Percentiles rank a stretch among this genome's conserved stretches.
Evolutionary conservation across 495 filamentous ascomycete genomes (phyloP).

Genomic region (Pseudomonodictys pantanalensis): DNA sequence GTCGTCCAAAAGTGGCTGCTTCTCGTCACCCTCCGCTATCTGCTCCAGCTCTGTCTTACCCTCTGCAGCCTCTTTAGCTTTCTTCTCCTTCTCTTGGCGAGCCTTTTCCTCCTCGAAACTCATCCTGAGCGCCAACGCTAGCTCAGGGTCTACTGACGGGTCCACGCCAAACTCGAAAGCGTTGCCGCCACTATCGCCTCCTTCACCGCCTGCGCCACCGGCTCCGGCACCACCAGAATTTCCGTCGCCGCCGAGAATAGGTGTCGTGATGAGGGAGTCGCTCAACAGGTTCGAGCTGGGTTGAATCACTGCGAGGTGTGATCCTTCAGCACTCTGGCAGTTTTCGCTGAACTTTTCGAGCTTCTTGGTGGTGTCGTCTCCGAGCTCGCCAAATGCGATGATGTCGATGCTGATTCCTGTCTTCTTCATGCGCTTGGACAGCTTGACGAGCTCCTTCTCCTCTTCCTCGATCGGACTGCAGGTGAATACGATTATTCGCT

Average conservation of each 20-base stretch:
- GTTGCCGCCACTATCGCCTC: constrained; percentile 53
- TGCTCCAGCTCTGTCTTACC: constrained; percentile 66
- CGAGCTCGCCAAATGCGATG: constrained; percentile 87
- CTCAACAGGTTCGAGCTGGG: constrained; percentile 88
- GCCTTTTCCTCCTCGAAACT: constrained; percentile 98
- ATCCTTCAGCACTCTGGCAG: constrained; percentile 85
- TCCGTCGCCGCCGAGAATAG: constrained; percentile 80
- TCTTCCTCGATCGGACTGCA: constrained; percentile 88
- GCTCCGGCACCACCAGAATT: constrained; percentile 46
- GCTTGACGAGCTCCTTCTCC: constrained; percentile 80
- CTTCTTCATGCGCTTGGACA: constrained; percentile 99
- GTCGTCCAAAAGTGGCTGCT: constrained; percentile 63
- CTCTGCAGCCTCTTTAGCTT: constrained; percentile 71
- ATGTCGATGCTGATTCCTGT: constrained; percentile 87
- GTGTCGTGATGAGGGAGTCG: constrained; percentile 86
- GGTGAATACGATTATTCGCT: constrained; percentile 93
- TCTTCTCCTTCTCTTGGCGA: constrained; percentile 77
- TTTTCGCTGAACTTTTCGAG: constrained; percentile 87
- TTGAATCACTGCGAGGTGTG: constrained; percentile 83
- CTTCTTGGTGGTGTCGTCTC: constrained; percentile 87
- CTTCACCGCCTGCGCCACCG: constrained; percentile 47
- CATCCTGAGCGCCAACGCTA: constrained; percentile 94
- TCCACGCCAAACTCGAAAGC: constrained; percentile 72
- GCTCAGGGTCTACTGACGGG: constrained; percentile 80
- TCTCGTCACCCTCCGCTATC: constrained; percentile 77